A percentile compares a stretch with the other conserved stretches of the same genome.
phyloP scores from a whole-genome alignment of 192 early-diverging fungal species.

The Lunasporangiospora selenospora region DNA sequence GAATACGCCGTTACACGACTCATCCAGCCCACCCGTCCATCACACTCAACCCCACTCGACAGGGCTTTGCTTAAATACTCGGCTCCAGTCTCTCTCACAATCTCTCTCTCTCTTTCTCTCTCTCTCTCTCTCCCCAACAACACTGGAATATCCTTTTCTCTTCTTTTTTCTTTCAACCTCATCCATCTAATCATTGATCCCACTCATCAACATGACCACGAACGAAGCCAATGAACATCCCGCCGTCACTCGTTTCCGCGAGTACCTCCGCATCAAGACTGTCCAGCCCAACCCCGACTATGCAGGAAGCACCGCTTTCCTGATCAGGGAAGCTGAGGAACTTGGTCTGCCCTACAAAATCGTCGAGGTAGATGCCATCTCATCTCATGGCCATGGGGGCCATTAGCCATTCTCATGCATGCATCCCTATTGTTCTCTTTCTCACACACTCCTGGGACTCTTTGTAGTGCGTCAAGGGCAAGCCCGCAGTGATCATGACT shows the following conservation, averaged over 20 bases:
- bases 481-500: slow-evolving; percentile 78
- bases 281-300: slow-evolving; percentile 90
- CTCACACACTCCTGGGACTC: not conserved
- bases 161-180: not conserved
- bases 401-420: not conserved
- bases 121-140: not conserved
- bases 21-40: too few species aligned
- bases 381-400: too few species aligned
- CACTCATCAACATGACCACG: slow-evolving; percentile 20
- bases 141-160: not conserved
- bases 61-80: too few species aligned
- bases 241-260: slow-evolving; percentile 74
- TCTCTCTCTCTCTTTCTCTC: not conserved
- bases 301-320: slow-evolving; percentile 62
- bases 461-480: slow-evolving; percentile 62
- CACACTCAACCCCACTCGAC: too few species aligned
- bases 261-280: slow-evolving; percentile 87
- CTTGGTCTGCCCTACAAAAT: slow-evolving; percentile 64
- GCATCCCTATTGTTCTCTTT: not conserved
- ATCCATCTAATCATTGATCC: too few species aligned
- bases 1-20: too few species aligned
- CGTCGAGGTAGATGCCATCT: slow-evolving; percentile 33
- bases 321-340: slow-evolving; percentile 72
- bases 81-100: too few species aligned
- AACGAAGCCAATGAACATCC: slow-evolving; percentile 50